Base-by-base conservation (phyloP, 2,329 filamentous ascomycete genomes). In the Beauveria australis region DNA sequence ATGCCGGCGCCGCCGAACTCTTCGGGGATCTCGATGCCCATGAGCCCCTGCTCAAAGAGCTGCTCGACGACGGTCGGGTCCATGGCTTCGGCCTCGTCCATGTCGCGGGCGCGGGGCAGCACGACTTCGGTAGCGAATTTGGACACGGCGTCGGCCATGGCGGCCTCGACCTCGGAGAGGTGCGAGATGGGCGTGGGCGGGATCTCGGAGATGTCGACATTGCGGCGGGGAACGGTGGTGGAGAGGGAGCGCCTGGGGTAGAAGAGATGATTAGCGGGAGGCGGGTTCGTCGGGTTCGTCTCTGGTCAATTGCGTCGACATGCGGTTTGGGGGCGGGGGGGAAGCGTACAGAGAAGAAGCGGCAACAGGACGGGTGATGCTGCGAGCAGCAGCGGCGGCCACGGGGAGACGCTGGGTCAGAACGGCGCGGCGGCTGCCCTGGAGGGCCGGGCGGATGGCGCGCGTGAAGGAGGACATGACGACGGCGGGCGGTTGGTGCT, bases 1-100 rank as follows among this genome's bases (percentile, higher is more conserved):
- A 99, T 97, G 67, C 92, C 94, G 0, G 93, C 91, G 63, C 94
- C 94, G 63, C 94, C 94, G 72, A 88, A 99, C 75, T 97, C 92
- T 75, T 99, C 94, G 18, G 94, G 93, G 61, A 99, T 96, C 78
- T 99, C 94, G 65, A 99, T 84, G 64, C 92, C 89, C 94, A 99
- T 99, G 54, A 99, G 80, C 0, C 94, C 94, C 73, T 97, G 92
- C 79, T 99, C 94, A 70, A 99, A 99, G 57, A 96, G 83, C 76
- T 94, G 89, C 78, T 96, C 92, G 6, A 99, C 89, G 8, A 99
- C 76, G 1, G 82, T 73, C 0, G 91, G 87, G 73, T 97, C 94
- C 94, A 99, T 97, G 61, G 82, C 76, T 80, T 99, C 94, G 33
- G 88, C 88, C 81, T 99, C 94, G 73, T 99, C 94, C 94, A 99